Evolutionary conservation across 2,329 filamentous ascomycete genomes (phyloP), one percentile per base, ranked within the genome.

Genomic region (Talaromyces sp.): DNA sequence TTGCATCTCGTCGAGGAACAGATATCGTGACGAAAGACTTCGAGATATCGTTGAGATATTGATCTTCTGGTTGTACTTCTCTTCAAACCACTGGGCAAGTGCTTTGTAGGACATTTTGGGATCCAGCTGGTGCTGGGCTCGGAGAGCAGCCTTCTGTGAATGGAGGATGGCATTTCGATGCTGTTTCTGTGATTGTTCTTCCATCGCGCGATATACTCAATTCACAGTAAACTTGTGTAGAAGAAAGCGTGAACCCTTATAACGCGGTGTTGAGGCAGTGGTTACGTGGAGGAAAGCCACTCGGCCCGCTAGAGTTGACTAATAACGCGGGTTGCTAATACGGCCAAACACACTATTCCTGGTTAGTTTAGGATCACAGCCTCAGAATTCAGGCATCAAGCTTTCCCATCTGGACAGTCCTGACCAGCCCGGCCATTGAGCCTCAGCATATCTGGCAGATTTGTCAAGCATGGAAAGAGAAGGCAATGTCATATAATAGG

Each of bases 401-500:
- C n/a, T n/a, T n/a, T n/a, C n/a, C n/a, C n/a, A n/a, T n/a, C n/a
- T n/a, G n/a, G n/a, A n/a, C n/a, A n/a, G n/a, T n/a, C n/a, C n/a
- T 41, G 17, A 41, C 39, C 4, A 19, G 39, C 13, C 17, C 21
- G 39, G 17, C 21, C n/a, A n/a, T 39, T 17, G 15, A n/a, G n/a
- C 39, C 39, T 21, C 39, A 22, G 39, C 39, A 22, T 13, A 41
- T 41, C 19, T 41, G 39, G 39, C 19, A 41, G 11, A 41, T 41
- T 13, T 19, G 22, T 41, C 39, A 22, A 22, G 5, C 22, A 11
- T 41, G 39, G 39, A 41, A 21, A 41, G 22, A 22, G 19, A 22
- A 41, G 39, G 39, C 11, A 41, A 22, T 10, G 10, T 21, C 7
- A 19, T 41, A 11, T 11, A 17, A 41, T 82, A 74, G 74, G 76